Evolutionary conservation across 495 filamentous ascomycete species (phyloP).

Genomic region (Podospora fimiseda): DNA sequence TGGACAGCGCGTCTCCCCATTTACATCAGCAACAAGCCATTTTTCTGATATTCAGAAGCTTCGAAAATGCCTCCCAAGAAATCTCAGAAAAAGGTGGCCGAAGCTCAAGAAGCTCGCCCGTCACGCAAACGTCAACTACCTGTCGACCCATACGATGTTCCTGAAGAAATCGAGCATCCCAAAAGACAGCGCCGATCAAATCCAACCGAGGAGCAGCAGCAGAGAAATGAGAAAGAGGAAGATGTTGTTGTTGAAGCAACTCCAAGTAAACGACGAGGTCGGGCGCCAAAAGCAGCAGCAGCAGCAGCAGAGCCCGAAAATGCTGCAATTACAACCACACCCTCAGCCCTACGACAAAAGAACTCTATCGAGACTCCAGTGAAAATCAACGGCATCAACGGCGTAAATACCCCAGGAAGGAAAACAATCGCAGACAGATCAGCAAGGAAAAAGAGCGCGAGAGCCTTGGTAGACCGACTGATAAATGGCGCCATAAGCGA

Average conservation of each 20-base stretch:
- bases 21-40: conserved; percentile 3
- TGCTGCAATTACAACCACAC: conserved; percentile 20
- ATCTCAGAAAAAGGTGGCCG: conserved; percentile 7
- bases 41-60: too few species aligned
- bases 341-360: conserved; percentile 23
- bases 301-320: conserved; percentile 11
- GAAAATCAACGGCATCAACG: conserved; percentile 25
- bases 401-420: conserved; percentile 47
- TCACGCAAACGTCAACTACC: conserved; percentile 16
- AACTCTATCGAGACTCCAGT: conserved; percentile 31
- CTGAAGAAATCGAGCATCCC: conserved; percentile 22
- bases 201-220: neutral
- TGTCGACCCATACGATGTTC: conserved; percentile 25
- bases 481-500: conserved; percentile 60
- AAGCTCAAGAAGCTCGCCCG: neutral
- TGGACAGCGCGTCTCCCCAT: too few species aligned
- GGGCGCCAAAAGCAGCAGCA: conserved; percentile 18
- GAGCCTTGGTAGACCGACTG: conserved; percentile 61
- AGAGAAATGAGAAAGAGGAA: conserved; percentile 1
- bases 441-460: conserved; percentile 78
- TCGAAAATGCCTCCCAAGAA: conserved; percentile 20
- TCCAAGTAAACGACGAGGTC: conserved; percentile 20
- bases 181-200: conserved; percentile 14
- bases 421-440: conserved; percentile 70
- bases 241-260: conserved; percentile 7